These are phyloP conservation scores for Neofusicoccum parvum DNA, from an alignment of 2,329 filamentous ascomycete genomes.

Conservation along the genomic window DNA sequence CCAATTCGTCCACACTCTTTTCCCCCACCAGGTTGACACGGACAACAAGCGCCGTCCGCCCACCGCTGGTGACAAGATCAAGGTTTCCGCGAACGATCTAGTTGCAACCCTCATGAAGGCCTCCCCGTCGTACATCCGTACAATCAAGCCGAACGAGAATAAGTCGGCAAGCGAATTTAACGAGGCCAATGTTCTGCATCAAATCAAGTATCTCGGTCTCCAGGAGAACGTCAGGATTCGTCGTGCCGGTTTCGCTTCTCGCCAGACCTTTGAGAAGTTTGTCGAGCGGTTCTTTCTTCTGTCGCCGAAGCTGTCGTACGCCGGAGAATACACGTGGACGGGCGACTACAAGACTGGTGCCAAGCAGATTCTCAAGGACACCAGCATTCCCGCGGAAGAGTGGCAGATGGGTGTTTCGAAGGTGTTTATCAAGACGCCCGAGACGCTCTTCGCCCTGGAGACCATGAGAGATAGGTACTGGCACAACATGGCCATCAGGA, in stretches of 20 bases:
- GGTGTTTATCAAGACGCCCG: constrained; percentile 96
- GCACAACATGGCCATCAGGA: constrained; percentile 99
- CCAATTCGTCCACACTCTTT: constrained; percentile 81
- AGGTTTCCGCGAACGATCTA: constrained; percentile 88
- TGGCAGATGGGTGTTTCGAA: constrained; percentile 97
- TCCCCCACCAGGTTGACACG: constrained; percentile 91
- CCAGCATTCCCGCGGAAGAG: constrained; percentile 90
- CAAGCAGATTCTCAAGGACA: constrained; percentile 92
- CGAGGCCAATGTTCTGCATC: constrained; percentile 87
- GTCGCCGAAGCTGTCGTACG: constrained; percentile 92
- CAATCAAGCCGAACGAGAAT: constrained; percentile 99
- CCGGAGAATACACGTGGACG: constrained; percentile 95
- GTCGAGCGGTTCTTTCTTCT: constrained; percentile 95
- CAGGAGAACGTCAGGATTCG: constrained; percentile 98
- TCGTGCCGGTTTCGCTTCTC: constrained; percentile 93
- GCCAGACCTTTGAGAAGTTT: constrained; percentile 97
- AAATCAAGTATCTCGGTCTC: constrained; percentile 98
- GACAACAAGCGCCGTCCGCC: constrained; percentile 94
- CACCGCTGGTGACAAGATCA: constrained; percentile 95
- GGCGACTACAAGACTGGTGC: constrained; percentile 86
- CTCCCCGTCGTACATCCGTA: constrained; percentile 95
- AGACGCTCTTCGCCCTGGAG: constrained; percentile 94
- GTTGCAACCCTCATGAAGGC: constrained; percentile 97
- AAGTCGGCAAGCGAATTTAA: constrained; percentile 96
- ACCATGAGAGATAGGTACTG: constrained; percentile 98